Conservation (phyloP, 2,329 filamentous ascomycete genomes). For the Verticillium zaregamsianum region DNA sequence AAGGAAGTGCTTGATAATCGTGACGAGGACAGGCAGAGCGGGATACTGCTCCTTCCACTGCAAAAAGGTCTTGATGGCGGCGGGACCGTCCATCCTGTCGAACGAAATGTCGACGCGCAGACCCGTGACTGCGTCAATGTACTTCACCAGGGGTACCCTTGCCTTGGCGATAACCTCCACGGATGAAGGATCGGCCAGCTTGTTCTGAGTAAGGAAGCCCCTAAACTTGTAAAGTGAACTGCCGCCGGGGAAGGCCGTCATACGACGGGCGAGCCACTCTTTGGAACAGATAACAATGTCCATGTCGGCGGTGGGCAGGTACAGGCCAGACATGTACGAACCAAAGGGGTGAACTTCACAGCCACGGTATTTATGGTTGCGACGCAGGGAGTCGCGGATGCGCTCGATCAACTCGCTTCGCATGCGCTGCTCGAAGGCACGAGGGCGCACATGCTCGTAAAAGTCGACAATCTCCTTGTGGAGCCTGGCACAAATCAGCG, state of each 20-base stretch:
- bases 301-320: constrained; percentile 77
- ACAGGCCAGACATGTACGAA: constrained; percentile 84
- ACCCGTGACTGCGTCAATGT: constrained; percentile 70
- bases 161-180: constrained; percentile 69
- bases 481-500: constrained; percentile 45
- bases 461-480: constrained; percentile 91
- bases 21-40: constrained; percentile 80
- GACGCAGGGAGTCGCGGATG: constrained; percentile 56
- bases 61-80: constrained; percentile 75
- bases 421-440: constrained; percentile 70
- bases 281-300: constrained; percentile 76
- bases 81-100: constrained; percentile 80
- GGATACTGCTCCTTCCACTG: constrained; percentile 77
- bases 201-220: constrained; percentile 50
- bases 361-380: constrained; percentile 47
- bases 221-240: constrained; percentile 60
- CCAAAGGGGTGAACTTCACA: constrained; percentile 74
- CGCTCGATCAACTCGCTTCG: constrained; percentile 69
- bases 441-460: constrained; percentile 77
- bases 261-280: constrained; percentile 30
- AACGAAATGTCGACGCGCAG: constrained; percentile 92
- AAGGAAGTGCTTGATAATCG: constrained; percentile 88
- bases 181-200: constrained; percentile 53
- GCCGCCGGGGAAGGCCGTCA: constrained; percentile 41
- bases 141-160: constrained; percentile 91